phyloP scores from a whole-genome alignment of 2,329 filamentous ascomycete genomes.

The Paecilomyces sp. region DNA sequence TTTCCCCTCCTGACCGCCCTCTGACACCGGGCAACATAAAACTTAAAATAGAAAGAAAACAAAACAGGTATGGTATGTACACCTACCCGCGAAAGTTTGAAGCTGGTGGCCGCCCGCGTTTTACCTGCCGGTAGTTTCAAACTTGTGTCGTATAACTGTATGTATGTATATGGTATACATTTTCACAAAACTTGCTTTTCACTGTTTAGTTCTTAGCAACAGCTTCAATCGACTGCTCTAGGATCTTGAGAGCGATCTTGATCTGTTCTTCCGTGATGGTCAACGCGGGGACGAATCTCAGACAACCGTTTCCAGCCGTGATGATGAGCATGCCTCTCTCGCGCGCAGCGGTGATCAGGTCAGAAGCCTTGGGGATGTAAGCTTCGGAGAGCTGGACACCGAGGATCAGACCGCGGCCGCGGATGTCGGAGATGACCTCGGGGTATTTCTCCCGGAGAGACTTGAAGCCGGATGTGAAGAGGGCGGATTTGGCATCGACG shows the following conservation, averaged over 20 bases:
- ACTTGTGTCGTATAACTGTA: not conserved
- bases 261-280: slow-evolving; percentile 77
- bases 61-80: not conserved
- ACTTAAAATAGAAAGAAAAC: not conserved
- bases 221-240: slow-evolving; percentile 60
- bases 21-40: too few species aligned
- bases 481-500: slow-evolving; percentile 60
- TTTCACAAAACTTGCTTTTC: not conserved
- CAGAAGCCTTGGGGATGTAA: slow-evolving; percentile 43
- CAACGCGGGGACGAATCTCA: slow-evolving; percentile 85
- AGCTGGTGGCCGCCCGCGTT: too few species aligned
- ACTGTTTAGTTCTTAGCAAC: slow-evolving; percentile 27
- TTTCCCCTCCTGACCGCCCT: not conserved
- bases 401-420: slow-evolving; percentile 78
- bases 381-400: slow-evolving; percentile 75
- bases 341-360: slow-evolving; percentile 74
- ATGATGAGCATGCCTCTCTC: slow-evolving; percentile 86
- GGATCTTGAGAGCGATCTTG: slow-evolving; percentile 63
- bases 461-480: slow-evolving; percentile 54
- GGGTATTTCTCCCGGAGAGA: slow-evolving; percentile 57
- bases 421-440: slow-evolving; percentile 65
- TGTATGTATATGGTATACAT: not conserved
- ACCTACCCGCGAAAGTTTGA: too few species aligned
- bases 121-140: too few species aligned
- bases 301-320: slow-evolving; percentile 84